Evolutionary conservation across 306 rosid genomes (phyloP).

Genomic region (Psophocarpus tetragonolobus): DNA sequence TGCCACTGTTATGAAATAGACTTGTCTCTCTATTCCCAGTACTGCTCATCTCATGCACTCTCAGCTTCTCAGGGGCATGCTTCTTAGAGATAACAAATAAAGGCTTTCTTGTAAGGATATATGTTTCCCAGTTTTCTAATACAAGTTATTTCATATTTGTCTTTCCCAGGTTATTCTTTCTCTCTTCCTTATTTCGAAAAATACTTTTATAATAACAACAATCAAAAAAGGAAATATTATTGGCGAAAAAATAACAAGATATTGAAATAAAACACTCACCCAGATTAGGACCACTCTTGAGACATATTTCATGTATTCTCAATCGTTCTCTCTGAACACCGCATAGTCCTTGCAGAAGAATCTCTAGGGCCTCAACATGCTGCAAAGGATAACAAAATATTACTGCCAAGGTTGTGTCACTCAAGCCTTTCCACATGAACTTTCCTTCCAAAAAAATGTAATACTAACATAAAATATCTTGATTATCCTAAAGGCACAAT

Average conservation of each 20-base stretch:
- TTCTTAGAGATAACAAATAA: neutral
- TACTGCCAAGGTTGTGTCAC: neutral
- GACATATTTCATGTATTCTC: slow-evolving; percentile 87
- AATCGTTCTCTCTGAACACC: slow-evolving; percentile 83
- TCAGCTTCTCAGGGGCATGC: neutral
- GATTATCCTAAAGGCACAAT: neutral
- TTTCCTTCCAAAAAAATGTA: neutral
- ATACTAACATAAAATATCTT: neutral
- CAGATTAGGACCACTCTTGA: slow-evolving; percentile 79
- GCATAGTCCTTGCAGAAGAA: slow-evolving; percentile 94
- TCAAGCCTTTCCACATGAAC: too few species aligned
- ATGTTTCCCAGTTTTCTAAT: neutral
- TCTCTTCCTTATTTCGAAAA: neutral
- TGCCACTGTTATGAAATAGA: neutral
- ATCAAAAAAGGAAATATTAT: neutral
- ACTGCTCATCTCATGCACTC: neutral
- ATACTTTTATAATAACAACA: neutral
- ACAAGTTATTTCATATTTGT: neutral
- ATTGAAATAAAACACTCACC: slow-evolving; percentile 48
- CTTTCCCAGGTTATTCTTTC: neutral
- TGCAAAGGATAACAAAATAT: slow-evolving; percentile 43
- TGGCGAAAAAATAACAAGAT: neutral
- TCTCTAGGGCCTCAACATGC: slow-evolving; percentile 98
- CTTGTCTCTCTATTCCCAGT: neutral
- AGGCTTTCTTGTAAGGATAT: neutral